Base-by-base conservation (phyloP, 345 rosid genomes). In the Conringia planisiliqua region DNA sequence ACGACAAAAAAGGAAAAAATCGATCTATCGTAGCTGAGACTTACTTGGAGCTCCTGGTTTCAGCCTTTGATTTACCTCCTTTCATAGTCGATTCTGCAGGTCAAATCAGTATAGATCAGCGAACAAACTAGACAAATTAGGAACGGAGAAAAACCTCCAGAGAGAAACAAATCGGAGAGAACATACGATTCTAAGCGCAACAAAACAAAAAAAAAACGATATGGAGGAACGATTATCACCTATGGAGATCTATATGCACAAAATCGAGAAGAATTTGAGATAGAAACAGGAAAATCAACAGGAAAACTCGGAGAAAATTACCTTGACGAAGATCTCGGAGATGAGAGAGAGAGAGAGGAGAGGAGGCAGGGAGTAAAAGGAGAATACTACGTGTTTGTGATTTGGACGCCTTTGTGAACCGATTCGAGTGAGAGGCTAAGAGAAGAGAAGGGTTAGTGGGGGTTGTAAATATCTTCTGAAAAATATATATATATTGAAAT, bases 11-110 rank as follows among this genome's bases (percentile, higher is more conserved):
- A 6, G 4, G 40, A 10, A 38, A 6, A 18, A 39, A 26, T 11
- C 68, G 72, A 60, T 73, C 55, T 50, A 67, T 43, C 0, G 5
- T 5, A 5, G 74, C 24, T 30, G 36, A 71, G 62, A 68, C 90
- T 84, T 55, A 95, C 99, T 86, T 87, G 18, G 89, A 7, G 82
- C 66, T 86, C 86, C 82, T 90, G n/a, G 94, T 48, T 20, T 87
- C 97, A 4, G 96, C 69, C 86, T 84, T 89, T 4, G 99, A 87
- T 83, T 86, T 95, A 57, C 87, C 94, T 82, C 97, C 99, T 78
- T 95, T 95, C 99, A 92, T 95, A 65, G 50, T 80, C 40, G 82
- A 84, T 81, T 80, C 93, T 92, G 83, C 81, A 80, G 3, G 2
- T 1, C 3, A 38, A 2, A 66, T 51, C 27, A 71, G 6, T 52